Conservation (phyloP, 2,329 filamentous ascomycete genomes). For the Epichloe coenophiala region DNA sequence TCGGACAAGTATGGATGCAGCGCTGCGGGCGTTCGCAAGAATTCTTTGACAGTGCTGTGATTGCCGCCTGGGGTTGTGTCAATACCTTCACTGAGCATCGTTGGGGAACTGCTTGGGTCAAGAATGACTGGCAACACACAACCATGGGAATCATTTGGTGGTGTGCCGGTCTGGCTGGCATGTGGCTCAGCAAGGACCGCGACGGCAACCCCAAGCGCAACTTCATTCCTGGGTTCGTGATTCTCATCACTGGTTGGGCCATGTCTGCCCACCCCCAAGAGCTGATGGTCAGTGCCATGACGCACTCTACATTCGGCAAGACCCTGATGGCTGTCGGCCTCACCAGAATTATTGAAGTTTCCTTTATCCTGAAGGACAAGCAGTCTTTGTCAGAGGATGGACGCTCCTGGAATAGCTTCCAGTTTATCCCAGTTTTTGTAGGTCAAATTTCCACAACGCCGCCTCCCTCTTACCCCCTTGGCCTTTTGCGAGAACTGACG, state of each 20-base stretch:
- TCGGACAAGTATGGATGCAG: constrained; percentile 77
- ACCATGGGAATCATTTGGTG: constrained; percentile 99
- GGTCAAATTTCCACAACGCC: constrained; percentile 22
- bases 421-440: constrained; percentile 40
- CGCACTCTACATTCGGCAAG: constrained; percentile 84
- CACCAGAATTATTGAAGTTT: constrained; percentile 78
- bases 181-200: constrained; percentile 80
- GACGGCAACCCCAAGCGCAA: constrained; percentile 83
- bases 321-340: constrained; percentile 84
- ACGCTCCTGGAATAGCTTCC: constrained; percentile 50
- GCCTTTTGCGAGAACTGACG: not conserved
- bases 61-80: constrained; percentile 89
- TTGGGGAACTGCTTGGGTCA: constrained; percentile 81
- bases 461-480: not conserved
- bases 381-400: constrained; percentile 52
- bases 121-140: constrained; percentile 93
- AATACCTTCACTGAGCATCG: constrained; percentile 97
- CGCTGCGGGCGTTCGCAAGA: constrained; percentile 80
- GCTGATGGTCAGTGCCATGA: constrained; percentile 70
- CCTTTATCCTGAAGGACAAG: constrained; percentile 70
- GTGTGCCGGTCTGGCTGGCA: constrained; percentile 77
- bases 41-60: constrained; percentile 87
- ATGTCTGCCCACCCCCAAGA: constrained; percentile 89
- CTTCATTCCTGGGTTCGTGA: constrained; percentile 81
- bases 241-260: constrained; percentile 84